These are phyloP conservation scores for Diplotaxis tenuifolia DNA, from an alignment of 345 rosid species.

Conservation along the genomic window DNA sequence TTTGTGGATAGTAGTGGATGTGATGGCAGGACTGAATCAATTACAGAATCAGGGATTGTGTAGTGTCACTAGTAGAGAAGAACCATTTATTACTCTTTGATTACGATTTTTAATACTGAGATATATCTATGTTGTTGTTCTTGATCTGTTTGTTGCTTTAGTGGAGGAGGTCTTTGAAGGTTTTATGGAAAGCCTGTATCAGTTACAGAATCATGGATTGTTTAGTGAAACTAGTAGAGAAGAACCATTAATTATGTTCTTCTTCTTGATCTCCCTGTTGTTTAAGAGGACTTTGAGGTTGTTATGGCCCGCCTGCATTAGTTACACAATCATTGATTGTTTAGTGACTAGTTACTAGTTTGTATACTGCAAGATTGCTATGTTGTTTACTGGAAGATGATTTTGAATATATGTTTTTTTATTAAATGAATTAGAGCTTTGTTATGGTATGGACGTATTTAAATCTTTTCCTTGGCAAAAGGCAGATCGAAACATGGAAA, in stretches of 20 bases:
- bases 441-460: slow-evolving; percentile 43
- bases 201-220: neutral
- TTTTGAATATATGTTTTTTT: neutral
- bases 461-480: slow-evolving; percentile 74
- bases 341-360: neutral
- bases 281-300: neutral
- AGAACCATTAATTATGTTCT: neutral
- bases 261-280: neutral
- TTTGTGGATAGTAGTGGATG: neutral
- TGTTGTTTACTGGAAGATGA: neutral
- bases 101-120: neutral
- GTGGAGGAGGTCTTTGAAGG: neutral
- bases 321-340: neutral
- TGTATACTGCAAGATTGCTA: neutral
- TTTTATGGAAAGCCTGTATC: neutral
- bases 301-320: neutral
- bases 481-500: slow-evolving; percentile 99
- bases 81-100: neutral
- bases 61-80: neutral
- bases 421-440: neutral
- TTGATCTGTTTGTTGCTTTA: neutral
- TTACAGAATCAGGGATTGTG: neutral
- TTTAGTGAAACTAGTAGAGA: neutral
- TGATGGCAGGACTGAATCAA: neutral
- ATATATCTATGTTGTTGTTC: neutral